Evolutionary conservation across 169 alveolate species (phyloP).

Genomic region (Blepharisma undulans): DNA sequence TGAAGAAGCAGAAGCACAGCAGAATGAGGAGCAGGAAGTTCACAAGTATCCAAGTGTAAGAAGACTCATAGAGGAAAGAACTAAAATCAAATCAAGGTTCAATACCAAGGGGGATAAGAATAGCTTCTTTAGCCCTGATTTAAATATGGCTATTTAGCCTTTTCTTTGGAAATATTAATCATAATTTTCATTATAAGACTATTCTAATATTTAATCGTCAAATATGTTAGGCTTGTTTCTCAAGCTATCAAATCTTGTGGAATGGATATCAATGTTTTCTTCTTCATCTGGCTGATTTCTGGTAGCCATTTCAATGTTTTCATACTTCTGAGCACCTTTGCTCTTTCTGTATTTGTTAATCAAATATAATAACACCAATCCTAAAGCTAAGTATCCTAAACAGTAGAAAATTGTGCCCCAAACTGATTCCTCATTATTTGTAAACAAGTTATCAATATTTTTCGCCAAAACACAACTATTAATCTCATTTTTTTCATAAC

Average conservation of each 20-base stretch:
- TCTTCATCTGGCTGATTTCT: neutral
- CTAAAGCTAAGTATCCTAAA: slow-evolving; percentile 8
- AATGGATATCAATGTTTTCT: neutral
- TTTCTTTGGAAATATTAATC: too few species aligned
- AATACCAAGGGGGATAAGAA: slow-evolving; percentile 10
- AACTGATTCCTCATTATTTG: neutral
- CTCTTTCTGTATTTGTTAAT: neutral
- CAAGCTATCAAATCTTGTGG: neutral
- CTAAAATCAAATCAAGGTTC: neutral
- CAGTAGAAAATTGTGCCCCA: neutral
- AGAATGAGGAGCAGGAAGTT: neutral
- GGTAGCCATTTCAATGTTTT: neutral
- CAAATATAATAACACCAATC: neutral
- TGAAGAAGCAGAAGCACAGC: neutral
- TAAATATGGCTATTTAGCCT: slow-evolving; percentile 5
- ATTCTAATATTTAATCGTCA: neutral
- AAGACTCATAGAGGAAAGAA: neutral
- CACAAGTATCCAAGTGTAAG: neutral
- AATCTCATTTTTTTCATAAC: neutral
- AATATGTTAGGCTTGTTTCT: neutral
- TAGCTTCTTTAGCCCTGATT: slow-evolving; percentile 3
- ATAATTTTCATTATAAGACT: neutral
- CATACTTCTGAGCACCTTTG: neutral
- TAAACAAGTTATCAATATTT: neutral
- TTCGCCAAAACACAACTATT: neutral